Percentiles rank a stretch among this genome's conserved stretches.
phyloP scores from a whole-genome alignment of 2,329 filamentous ascomycete genomes.

The Samsoniella hepiali region DNA sequence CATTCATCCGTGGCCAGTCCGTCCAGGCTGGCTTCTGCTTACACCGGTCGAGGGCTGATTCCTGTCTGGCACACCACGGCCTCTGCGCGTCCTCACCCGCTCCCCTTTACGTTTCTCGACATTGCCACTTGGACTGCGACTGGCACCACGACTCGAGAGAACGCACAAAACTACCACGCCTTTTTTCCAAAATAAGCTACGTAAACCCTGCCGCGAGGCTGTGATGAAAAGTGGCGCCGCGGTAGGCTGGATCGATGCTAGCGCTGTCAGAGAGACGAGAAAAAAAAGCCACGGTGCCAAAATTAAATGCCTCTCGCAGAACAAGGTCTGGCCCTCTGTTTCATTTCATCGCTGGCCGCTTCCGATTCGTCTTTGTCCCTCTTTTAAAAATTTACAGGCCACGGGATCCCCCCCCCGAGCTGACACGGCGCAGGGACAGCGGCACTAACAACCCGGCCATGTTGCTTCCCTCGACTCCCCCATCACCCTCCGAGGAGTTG shows the following conservation, averaged over 20 bases:
- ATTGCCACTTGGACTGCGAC: background rate
- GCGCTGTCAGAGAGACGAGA: background rate
- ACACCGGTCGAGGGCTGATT: background rate
- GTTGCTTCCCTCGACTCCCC: slow-evolving; percentile 18
- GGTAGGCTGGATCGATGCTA: slow-evolving; percentile 15
- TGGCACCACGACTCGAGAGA: background rate
- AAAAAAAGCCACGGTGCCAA: background rate
- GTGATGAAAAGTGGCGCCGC: slow-evolving; percentile 14
- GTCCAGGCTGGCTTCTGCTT: background rate
- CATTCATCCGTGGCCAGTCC: background rate
- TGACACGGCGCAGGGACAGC: background rate
- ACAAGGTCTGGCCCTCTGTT: too few relatives aligned
- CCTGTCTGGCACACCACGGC: background rate
- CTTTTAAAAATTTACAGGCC: slow-evolving; percentile 10
- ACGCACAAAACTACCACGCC: background rate
- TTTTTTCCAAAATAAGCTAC: background rate
- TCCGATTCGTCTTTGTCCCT: slow-evolving; percentile 12
- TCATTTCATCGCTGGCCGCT: background rate
- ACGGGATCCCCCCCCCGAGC: background rate
- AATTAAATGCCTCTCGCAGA: slow-evolving; percentile 14
- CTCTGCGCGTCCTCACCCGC: background rate
- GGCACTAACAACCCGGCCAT: slow-evolving; percentile 8
- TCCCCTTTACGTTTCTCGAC: background rate
- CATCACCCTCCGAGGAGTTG: slow-evolving; percentile 10
- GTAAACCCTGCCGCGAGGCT: slow-evolving; percentile 8